Base-by-base conservation (phyloP, 73 alveolate genomes). In the Stentor coeruleus region DNA sequence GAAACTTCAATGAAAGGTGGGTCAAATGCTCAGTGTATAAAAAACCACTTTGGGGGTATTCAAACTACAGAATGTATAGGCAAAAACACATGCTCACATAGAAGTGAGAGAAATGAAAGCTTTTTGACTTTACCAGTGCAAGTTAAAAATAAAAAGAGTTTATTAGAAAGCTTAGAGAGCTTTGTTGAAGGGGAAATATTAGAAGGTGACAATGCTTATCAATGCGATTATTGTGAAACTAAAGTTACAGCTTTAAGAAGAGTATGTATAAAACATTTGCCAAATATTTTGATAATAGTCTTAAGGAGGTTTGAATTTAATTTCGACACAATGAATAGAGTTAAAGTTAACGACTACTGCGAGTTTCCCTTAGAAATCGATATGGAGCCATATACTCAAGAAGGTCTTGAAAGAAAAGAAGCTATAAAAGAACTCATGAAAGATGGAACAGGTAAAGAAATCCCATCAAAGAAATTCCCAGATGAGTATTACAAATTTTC, bases 301-400 rank as follows among this genome's bases (percentile, higher is more conserved):
- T 82, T 97, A 59, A 96, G 95, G 84, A 91, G 99, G 82, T 95
- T 97, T 59, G 99, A 97, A 74, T 97, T 96, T 82, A 95, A 97
- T 88, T 97, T 87, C 88, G 97, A 97, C 81, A 89, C 92, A 37
- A 92, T 94, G 98, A 89, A 83, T 74, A 94, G 95, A 87, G 95
- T 89, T 0, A 97, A 97, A 73, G 96, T 97, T 38, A 97, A 97
- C 88, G 99, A 96, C 85, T 91, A 93, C 88, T 95, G 96, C 79
- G 99, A 95, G 77, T 97, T 97, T 90, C 99, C 99, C 20, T 80
- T 81, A 59, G 98, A 89, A 59, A 77, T 97, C 15, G 96, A 96
- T 90, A 89, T 97, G 95, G 94, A 92, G 82, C 97, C 98, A 41
- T 97, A 90, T 93, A 95, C 98, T 26, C 94, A 96, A 81, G 97